Base-by-base conservation (phyloP, 2,329 filamentous ascomycete genomes). In the Blastomyces parvus region DNA sequence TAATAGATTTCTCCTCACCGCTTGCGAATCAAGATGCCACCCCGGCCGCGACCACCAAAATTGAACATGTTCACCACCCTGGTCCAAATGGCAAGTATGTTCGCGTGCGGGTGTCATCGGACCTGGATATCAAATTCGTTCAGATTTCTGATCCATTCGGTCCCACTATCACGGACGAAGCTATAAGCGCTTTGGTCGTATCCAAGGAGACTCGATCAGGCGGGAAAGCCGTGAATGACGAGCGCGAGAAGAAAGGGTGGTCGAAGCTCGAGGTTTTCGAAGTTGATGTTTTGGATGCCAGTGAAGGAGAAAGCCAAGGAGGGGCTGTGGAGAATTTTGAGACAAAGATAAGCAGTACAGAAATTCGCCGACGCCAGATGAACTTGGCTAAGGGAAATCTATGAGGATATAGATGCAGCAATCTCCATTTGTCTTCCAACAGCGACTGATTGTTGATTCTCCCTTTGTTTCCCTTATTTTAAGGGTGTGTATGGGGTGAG, bases 341-440 rank as follows among this genome's bases (percentile, higher is more conserved):
- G 33, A 83, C 84, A 65, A 97, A 97, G 78, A 89, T 97, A 69
- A 96, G 91, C 79, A 97, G 92, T 76, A 95, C 92, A 0, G 88
- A 88, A 64, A 96, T 96, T 68, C 81, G 88, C 67, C 81, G 82
- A 65, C 80, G 80, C 36, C 74, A 71, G 64, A 76, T 74, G 74
- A 72, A 78, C 62, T 66, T 72, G 64, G 71, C 75, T 38, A 74
- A 73, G 66, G 71, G 65, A 67, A 69, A 65, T 67, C 64, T 67
- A 44, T 68, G 52, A 66, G 60, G 36, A 46, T 38, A 33, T n/a
- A 13, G 22, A 46, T 30, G 17, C 25, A 46, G 52, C 17, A 9
- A 57, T 33, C 33, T 22, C 36, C 22, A 7, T 30, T 42, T 30
- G 7, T 42, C 13, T 40, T 42, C 19, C 19, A 25, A 25, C 22